Evolutionary conservation across 306 rosid species (phyloP).

Genomic region (Castanea sativa): DNA sequence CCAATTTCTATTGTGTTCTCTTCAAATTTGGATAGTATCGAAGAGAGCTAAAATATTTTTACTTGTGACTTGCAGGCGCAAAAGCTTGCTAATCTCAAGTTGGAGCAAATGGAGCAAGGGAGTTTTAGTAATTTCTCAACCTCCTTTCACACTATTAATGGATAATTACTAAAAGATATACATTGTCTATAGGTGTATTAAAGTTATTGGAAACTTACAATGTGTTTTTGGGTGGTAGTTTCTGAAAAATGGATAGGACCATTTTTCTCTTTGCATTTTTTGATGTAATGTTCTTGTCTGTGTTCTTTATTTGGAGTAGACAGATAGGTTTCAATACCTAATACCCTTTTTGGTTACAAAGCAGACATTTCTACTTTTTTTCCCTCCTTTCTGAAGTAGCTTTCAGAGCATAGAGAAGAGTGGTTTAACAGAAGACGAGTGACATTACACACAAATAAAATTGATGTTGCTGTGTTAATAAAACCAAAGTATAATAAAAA

Average conservation of each 20-base stretch:
- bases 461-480: not conserved
- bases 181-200: not conserved
- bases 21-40: constrained; percentile 9
- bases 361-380: not conserved
- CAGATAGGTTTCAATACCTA: not conserved
- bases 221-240: not conserved
- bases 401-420: not conserved
- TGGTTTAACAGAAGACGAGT: not conserved
- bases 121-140: constrained; percentile 10
- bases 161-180: constrained; percentile 6
- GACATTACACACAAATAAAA: not conserved
- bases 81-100: constrained; percentile 46
- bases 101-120: constrained; percentile 34
- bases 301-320: too few species aligned
- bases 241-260: not conserved
- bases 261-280: not conserved
- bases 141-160: not conserved
- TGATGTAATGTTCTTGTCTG: not conserved
- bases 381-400: not conserved
- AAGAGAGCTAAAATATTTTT: constrained; percentile 1
- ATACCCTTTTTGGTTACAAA: not conserved
- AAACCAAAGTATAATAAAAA: not conserved
- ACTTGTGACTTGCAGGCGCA: constrained; percentile 40
- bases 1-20: not conserved
- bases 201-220: not conserved